A percentile compares a stretch with the other conserved stretches of the same genome.
phyloP scores from a whole-genome alignment of 1,284 basidiomycete species.

The Porodaedalea pini region DNA sequence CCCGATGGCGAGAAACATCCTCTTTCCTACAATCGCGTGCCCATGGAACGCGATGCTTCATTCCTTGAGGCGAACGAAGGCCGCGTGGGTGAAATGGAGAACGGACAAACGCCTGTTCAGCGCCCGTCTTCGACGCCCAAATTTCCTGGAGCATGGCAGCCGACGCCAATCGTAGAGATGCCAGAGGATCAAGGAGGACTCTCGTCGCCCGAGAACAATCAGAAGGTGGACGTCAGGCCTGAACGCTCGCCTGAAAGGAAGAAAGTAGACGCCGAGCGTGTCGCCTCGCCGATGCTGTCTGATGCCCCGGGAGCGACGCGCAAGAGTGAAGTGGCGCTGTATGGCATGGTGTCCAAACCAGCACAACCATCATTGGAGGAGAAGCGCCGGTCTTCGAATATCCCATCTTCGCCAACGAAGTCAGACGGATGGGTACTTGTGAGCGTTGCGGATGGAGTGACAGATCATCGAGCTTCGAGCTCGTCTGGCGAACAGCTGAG shows the following conservation, averaged over 20 bases:
- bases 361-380: not conserved
- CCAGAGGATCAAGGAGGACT: conserved; percentile 30
- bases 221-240: not conserved
- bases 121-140: conserved; percentile 31
- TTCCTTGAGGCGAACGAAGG: conserved; percentile 27
- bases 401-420: not conserved
- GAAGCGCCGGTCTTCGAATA: not conserved
- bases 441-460: conserved; percentile 11
- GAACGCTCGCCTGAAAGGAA: conserved; percentile 12
- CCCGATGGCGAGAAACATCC: conserved; percentile 25
- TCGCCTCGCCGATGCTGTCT: conserved; percentile 11
- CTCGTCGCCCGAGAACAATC: not conserved
- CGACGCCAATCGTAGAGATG: conserved; percentile 40
- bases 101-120: conserved; percentile 27
- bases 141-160: conserved; percentile 44
- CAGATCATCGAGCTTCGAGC: not conserved
- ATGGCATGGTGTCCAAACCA: conserved; percentile 3
- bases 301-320: conserved; percentile 14
- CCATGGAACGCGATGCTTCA: conserved; percentile 1
- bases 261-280: conserved; percentile 18
- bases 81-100: conserved; percentile 28
- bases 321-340: conserved; percentile 18
- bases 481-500: not conserved
- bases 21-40: not conserved
- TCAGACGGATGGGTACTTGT: conserved; percentile 20